These are phyloP conservation scores for Trichoderma breve DNA, from an alignment of 2,329 filamentous ascomycete species.

Conservation along the genomic window DNA sequence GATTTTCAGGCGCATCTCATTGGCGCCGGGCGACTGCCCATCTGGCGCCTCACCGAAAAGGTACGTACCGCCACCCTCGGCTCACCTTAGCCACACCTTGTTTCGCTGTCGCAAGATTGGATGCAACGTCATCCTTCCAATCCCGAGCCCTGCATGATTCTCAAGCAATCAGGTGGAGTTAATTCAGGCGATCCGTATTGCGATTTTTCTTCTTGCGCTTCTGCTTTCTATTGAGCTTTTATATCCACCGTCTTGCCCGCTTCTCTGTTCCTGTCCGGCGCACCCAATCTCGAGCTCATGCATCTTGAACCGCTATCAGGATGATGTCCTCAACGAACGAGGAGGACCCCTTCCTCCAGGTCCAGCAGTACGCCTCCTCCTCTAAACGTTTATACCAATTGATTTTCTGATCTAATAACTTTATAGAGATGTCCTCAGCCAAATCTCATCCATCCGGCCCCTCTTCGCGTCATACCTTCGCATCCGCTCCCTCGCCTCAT, in stretches of 20 bases:
- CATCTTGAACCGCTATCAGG: slow-evolving; percentile 29
- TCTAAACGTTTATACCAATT: background rate
- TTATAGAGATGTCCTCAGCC: slow-evolving; percentile 78
- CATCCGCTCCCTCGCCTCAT: slow-evolving; percentile 80
- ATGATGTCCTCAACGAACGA: slow-evolving; percentile 69
- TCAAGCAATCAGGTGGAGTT: background rate
- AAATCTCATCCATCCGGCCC: slow-evolving; percentile 76
- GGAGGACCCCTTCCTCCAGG: slow-evolving; percentile 69
- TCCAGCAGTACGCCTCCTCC: slow-evolving; percentile 57
- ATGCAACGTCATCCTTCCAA: slow-evolving; percentile 21
- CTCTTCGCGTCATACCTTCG: slow-evolving; percentile 94
- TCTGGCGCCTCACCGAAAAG: background rate
- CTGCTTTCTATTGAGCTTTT: background rate
- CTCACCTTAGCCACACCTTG: slow-evolving; percentile 17
- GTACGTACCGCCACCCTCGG: slow-evolving; percentile 15
- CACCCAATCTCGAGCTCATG: slow-evolving; percentile 23
- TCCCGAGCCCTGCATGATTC: background rate
- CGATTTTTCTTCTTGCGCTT: background rate
- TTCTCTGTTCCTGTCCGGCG: background rate
- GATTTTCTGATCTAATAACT: slow-evolving; percentile 13
- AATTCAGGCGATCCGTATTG: background rate
- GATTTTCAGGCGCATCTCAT: background rate
- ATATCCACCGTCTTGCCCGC: background rate
- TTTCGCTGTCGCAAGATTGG: slow-evolving; percentile 11
- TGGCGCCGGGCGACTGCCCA: background rate